These are phyloP conservation scores for Pisolithus albus DNA, from an alignment of 768 basidiomycete genomes.

Conservation along the genomic window DNA sequence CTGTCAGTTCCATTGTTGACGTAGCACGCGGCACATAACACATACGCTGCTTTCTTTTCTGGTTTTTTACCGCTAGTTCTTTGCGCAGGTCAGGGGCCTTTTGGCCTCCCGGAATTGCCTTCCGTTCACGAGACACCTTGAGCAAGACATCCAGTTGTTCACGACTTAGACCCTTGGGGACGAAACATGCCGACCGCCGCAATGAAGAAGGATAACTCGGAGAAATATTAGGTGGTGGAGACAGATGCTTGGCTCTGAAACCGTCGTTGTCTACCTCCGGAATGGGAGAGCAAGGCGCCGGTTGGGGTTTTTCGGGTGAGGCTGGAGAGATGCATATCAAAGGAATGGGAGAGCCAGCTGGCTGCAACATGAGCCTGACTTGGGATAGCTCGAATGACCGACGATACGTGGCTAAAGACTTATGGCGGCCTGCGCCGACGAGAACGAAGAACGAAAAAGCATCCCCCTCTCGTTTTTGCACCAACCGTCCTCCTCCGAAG, in stretches of 20 bases:
- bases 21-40: constrained; percentile 8
- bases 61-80: constrained; percentile 66
- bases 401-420: constrained; percentile 7
- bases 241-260: constrained; percentile 53
- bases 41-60: constrained; percentile 69
- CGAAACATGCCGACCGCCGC: constrained; percentile 33
- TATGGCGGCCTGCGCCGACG: constrained; percentile 49
- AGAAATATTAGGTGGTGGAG: constrained; percentile 35
- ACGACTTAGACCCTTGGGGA: constrained; percentile 49
- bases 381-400: constrained; percentile 9
- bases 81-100: constrained; percentile 57
- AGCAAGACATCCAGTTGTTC: constrained; percentile 61
- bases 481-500: neutral
- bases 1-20: neutral
- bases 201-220: constrained; percentile 45
- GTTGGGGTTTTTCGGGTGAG: constrained; percentile 42
- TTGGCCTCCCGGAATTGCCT: constrained; percentile 38
- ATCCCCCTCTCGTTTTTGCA: neutral
- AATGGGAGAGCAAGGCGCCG: constrained; percentile 63
- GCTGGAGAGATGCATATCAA: constrained; percentile 66
- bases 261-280: constrained; percentile 38
- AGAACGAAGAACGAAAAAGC: neutral
- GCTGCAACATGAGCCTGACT: constrained; percentile 35
- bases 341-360: constrained; percentile 43
- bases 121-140: constrained; percentile 52